Conservation (phyloP, 75 land plant genomes). For the Sequoia sempervirens region DNA sequence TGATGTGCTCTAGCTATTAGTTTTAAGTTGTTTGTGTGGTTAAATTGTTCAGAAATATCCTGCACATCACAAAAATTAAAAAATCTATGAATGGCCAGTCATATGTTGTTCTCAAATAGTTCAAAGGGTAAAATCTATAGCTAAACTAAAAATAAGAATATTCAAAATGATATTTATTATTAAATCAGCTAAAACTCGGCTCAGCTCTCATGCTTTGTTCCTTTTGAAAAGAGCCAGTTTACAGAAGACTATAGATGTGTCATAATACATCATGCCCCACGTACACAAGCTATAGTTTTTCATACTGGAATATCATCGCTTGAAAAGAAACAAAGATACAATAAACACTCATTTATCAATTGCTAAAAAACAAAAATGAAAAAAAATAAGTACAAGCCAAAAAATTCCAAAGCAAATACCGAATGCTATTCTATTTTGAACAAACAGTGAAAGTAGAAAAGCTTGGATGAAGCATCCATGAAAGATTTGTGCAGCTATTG, state of each 20-base stretch:
- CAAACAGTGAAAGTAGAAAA: too few relatives aligned
- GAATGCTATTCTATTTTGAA: background rate
- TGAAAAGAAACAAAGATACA: background rate
- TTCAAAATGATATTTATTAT: background rate
- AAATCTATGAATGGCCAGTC: background rate
- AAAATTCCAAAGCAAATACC: background rate
- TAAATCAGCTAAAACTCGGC: background rate
- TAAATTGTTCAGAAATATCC: constrained; percentile 96
- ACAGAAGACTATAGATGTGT: background rate
- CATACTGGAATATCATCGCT: too few relatives aligned
- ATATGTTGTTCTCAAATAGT: background rate
- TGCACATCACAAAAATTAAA: constrained; percentile 17
- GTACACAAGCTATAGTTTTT: background rate
- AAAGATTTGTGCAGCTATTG: background rate
- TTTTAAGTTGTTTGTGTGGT: constrained; percentile 86
- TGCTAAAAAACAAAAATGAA: background rate
- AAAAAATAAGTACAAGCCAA: background rate
- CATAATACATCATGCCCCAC: background rate
- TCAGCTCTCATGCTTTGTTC: background rate
- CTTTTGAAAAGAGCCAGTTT: background rate
- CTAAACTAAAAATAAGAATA: background rate
- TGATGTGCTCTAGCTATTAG: constrained; percentile 94
- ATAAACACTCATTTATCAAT: background rate
- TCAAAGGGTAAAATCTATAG: background rate
- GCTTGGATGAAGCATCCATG: background rate